phyloP scores from a whole-genome alignment of 139 green algal genomes.

The Asterochloris sp. region DNA sequence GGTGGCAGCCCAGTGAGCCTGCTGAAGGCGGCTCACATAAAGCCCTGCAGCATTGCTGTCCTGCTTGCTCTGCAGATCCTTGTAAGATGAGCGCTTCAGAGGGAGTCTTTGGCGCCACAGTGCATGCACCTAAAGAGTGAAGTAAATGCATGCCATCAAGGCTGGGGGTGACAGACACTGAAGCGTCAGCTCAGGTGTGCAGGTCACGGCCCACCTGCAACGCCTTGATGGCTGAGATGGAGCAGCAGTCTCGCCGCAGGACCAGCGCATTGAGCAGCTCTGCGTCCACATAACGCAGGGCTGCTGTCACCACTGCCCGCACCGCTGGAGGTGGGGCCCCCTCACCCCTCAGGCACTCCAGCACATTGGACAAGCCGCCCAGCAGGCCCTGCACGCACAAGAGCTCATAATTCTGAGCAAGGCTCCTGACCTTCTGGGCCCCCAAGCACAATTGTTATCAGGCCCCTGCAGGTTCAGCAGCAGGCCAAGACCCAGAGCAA shows the following conservation, averaged over 20 bases:
- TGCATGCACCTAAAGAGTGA: background rate
- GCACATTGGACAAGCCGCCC: slow-evolving; percentile 43
- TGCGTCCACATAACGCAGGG: slow-evolving; percentile 49
- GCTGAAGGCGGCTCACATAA: too few species aligned
- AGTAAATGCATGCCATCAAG: too few species aligned
- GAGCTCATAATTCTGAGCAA: background rate
- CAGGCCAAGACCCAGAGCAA: too few species aligned
- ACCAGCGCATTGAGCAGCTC: slow-evolving; percentile 61
- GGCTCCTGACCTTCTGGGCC: too few species aligned
- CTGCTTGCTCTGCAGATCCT: too few species aligned
- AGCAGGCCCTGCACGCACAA: slow-evolving; percentile 30
- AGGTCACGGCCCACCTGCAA: slow-evolving; percentile 19
- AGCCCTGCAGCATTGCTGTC: too few species aligned
- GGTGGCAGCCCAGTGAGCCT: too few species aligned
- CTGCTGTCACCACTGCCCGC: slow-evolving; percentile 35
- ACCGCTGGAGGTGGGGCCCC: slow-evolving; percentile 34
- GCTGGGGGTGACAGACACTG: too few species aligned
- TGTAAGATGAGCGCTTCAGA: too few species aligned
- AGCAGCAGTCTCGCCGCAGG: slow-evolving; percentile 55
- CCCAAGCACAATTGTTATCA: too few species aligned
- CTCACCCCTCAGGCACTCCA: slow-evolving; percentile 39
- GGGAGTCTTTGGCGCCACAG: background rate
- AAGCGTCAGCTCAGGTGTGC: too few species aligned
- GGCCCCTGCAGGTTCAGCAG: too few species aligned
- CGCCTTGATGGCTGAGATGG: slow-evolving; percentile 49